Conservation (phyloP, 768 basidiomycete species). For the Agaricus blazei region DNA sequence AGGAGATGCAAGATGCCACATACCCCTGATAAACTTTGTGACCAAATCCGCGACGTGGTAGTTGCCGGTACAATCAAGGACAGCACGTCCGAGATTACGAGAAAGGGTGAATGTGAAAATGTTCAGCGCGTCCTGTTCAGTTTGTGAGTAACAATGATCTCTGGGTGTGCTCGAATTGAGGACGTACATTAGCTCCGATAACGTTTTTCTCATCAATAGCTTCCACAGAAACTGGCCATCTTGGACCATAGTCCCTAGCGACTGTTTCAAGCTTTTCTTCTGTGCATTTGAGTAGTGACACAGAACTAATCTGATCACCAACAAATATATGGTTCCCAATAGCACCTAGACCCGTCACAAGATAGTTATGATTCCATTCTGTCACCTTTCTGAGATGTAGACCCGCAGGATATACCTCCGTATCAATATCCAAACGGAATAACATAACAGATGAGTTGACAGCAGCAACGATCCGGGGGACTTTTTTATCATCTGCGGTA, state of each 20-base stretch:
- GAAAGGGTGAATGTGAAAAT: conserved; percentile 57
- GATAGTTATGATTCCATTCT: conserved; percentile 80
- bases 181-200: conserved; percentile 69
- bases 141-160: not conserved
- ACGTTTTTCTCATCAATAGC: conserved; percentile 47
- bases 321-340: conserved; percentile 52
- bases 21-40: conserved; percentile 70
- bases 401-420: conserved; percentile 22
- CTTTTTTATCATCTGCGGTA: conserved; percentile 31
- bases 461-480: conserved; percentile 46
- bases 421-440: conserved; percentile 32
- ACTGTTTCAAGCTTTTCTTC: conserved; percentile 42
- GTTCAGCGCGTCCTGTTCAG: conserved; percentile 56
- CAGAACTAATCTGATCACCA: conserved; percentile 79
- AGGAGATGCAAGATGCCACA: conserved; percentile 4
- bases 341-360: conserved; percentile 62
- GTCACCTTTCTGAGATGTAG: conserved; percentile 38
- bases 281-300: conserved; percentile 58
- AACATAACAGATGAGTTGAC: conserved; percentile 71
- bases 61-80: conserved; percentile 60
- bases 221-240: conserved; percentile 70
- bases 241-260: conserved; percentile 70
- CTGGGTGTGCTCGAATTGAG: not conserved
- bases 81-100: conserved; percentile 31
- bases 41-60: conserved; percentile 77